Base-by-base conservation (phyloP, 306 rosid species). In the Malus sieversii region DNA sequence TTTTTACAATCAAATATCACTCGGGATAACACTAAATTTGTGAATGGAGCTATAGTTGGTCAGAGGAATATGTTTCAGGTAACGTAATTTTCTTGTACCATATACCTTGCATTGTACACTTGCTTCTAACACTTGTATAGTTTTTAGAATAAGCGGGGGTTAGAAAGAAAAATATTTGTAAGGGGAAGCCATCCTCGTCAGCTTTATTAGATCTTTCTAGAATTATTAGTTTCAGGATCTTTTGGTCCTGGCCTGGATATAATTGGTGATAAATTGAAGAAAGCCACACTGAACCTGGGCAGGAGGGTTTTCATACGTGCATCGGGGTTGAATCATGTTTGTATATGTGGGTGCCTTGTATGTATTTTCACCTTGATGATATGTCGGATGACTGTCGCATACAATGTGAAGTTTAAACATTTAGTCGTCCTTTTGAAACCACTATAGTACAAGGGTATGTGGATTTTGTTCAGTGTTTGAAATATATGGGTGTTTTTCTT, bases 1-100 rank as follows among this genome's bases (percentile, higher is more conserved):
- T 95, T 95, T 80, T 72, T 95, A 72, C 97, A 95, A 78, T 90
- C 99, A 61, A 95, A 95, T 81, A 95, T 95, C 75, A 95, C 97
- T 0, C 97, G 97, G 7, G 99, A 95, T 81, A 95, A 95, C 80
- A 92, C 99, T 58, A 92, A 87, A 71, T 95, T 95, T 79, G 92
- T 95, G 68, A 95, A 95, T 79, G 99, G 97, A 38, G 71, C 99
- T 72, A 77, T 95, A 23, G 89, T 95, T 64, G 99, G 99, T 64
- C 81, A 82, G 55, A 89, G 97, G 74, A 85, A 92, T 81, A 91
- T 95, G 76, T 90, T 92, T 85, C 99, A 95, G 99, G 99, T 95
- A 53, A 77, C 73, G 52, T 55, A 35, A 75, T 52, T 23, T 23
- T 51, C 70, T 79, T 61, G 15, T 61, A 1, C 3, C 9, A 1